A percentile compares a stretch with the other conserved stretches of the same genome.
These are phyloP conservation scores for Saprolegnia diclina DNA, from an alignment of 352 stramenopile species.

Conservation along the genomic window DNA sequence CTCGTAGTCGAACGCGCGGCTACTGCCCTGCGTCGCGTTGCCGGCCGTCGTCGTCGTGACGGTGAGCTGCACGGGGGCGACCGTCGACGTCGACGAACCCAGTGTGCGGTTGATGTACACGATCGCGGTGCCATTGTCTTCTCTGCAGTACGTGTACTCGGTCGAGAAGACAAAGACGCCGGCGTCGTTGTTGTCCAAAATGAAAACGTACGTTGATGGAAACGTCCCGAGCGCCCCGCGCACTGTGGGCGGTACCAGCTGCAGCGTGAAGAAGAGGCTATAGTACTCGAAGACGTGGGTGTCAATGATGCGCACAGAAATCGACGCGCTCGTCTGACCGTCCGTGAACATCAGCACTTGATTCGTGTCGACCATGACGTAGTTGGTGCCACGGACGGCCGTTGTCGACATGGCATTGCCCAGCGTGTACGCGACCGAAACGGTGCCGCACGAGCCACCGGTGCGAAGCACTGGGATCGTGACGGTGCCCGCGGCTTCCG, in stretches of 20 bases:
- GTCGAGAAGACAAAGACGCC: slow-evolving; percentile 54
- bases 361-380: slow-evolving; percentile 37
- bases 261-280: slow-evolving; percentile 54
- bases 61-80: slow-evolving; percentile 44
- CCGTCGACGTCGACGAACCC: slow-evolving; percentile 54
- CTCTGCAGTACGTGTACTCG: slow-evolving; percentile 49
- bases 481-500: slow-evolving; percentile 39
- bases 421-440: slow-evolving; percentile 44
- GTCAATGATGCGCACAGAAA: slow-evolving; percentile 52
- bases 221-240: slow-evolving; percentile 37
- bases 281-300: slow-evolving; percentile 53
- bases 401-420: slow-evolving; percentile 43
- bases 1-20: slow-evolving; percentile 59
- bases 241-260: slow-evolving; percentile 36
- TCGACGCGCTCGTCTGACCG: slow-evolving; percentile 40
- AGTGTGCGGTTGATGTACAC: slow-evolving; percentile 46
- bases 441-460: slow-evolving; percentile 37
- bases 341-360: slow-evolving; percentile 46
- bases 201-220: slow-evolving; percentile 38
- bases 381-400: slow-evolving; percentile 57
- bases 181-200: slow-evolving; percentile 55
- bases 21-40: slow-evolving; percentile 60
- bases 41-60: slow-evolving; percentile 47
- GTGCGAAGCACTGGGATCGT: slow-evolving; percentile 45
- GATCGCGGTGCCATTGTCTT: slow-evolving; percentile 56